Base-by-base conservation (phyloP, 192 early-diverging fungal species). In the Chytriomyces sp. region DNA sequence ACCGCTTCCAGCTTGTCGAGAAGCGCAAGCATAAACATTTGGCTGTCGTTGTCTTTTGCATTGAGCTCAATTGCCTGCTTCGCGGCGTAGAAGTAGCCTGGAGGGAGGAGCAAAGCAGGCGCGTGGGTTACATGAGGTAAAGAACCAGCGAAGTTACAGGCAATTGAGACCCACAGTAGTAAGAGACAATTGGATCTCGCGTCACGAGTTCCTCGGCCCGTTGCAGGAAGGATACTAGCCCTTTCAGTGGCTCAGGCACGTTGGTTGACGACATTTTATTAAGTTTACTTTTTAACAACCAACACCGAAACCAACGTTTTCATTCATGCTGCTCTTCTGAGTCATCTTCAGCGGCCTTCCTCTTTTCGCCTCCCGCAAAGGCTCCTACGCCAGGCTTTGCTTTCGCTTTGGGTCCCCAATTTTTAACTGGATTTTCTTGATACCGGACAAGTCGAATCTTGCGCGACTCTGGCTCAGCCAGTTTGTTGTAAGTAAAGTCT, bases 401-500 rank as follows among this genome's bases (percentile, higher is more conserved):
- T 44, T 46, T 64, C 6, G 77, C 94, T 81, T 96, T 97, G 50
- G 98, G 98, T 0, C 98, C 98, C 98, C 98, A 99, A 82, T 94
- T 90, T 70, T 92, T 91, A 24, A 91, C 90, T n/a, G 98, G 98
- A 77, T 99, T 99, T 69, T 93, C 83, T 79, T 99, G 97, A 82
- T 92, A 98, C 69, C 98, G 89, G 28, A 97, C 95, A 7, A 99
- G 88, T 72, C 94, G 91, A 43, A 91, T 85, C 63, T 90, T 91
- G 63, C 91, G 84, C 13, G 94, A 95, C 45, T 90, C 87, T 1
- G 95, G 90, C 61, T 91, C 86, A 0, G 92, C 91, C 16, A 93
- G 85, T 61, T 73, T 63, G 45, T 73, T 60, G 16, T 61, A 69
- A 24, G 81, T 87, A 81, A 97, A 99, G 73, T 93, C 89, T 28